Percentiles rank a stretch among this genome's conserved stretches.
phyloP scores from a whole-genome alignment of 805 yeast genomes.

The Pichia membranifaciens region DNA sequence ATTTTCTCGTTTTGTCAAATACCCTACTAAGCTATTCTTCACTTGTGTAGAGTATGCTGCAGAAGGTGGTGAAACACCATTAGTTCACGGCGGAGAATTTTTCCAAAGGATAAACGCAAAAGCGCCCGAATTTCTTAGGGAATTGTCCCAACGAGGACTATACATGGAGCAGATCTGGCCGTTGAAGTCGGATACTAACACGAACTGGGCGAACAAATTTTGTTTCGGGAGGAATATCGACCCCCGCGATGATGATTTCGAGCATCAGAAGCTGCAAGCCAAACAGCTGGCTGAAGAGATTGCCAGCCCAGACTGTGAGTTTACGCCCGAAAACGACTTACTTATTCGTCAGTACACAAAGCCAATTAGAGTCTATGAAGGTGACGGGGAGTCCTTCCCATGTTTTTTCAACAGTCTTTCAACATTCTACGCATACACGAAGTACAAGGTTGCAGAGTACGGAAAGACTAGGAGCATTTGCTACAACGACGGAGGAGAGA shows the following conservation, averaged over 20 bases:
- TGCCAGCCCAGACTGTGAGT: conserved; percentile 26
- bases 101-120: conserved; percentile 19
- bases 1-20: conserved; percentile 27
- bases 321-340: conserved; percentile 25
- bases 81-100: conserved; percentile 31
- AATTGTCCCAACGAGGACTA: conserved; percentile 23
- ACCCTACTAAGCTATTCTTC: conserved; percentile 26
- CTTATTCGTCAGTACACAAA: conserved; percentile 26
- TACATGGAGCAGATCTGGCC: conserved; percentile 29
- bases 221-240: conserved; percentile 30
- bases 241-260: conserved; percentile 18
- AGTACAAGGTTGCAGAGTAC: conserved; percentile 8
- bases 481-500: conserved; percentile 22
- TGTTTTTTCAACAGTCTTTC: conserved; percentile 26
- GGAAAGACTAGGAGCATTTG: conserved; percentile 12
- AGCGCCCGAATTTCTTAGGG: conserved; percentile 22
- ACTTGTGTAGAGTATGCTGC: conserved; percentile 21
- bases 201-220: conserved; percentile 28
- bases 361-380: conserved; percentile 20
- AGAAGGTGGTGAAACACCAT: conserved; percentile 32
- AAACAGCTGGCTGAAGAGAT: conserved; percentile 17
- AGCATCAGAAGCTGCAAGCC: conserved; percentile 26
- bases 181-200: conserved; percentile 14
- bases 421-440: conserved; percentile 18
- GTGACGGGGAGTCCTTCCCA: conserved; percentile 10